Conservation (phyloP, 441 rosid genomes). For the Erysimum pusillum region DNA sequence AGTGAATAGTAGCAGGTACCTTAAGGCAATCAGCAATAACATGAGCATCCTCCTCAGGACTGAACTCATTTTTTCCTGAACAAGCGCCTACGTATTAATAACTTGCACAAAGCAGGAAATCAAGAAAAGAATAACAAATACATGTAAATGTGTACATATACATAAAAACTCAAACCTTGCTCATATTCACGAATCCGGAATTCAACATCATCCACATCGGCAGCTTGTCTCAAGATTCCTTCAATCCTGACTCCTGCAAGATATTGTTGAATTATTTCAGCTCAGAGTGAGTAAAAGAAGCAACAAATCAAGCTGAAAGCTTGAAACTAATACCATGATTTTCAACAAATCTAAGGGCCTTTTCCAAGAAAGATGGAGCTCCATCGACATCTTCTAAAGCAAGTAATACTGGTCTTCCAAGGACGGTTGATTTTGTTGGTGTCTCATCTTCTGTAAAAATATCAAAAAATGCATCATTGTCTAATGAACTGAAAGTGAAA, state of each 20-base stretch:
- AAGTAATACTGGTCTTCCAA: constrained; percentile 89
- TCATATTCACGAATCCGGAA: constrained; percentile 90
- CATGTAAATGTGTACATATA: neutral
- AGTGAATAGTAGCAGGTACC: constrained; percentile 52
- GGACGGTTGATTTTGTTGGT: constrained; percentile 63
- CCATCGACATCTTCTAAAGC: constrained; percentile 99
- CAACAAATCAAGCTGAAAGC: constrained; percentile 33
- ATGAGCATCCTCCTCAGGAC: constrained; percentile 86
- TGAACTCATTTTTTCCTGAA: constrained; percentile 85
- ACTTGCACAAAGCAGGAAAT: constrained; percentile 5
- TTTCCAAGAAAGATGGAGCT: constrained; percentile 97
- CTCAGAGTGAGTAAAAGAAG: constrained; percentile 30
- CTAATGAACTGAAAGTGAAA: constrained; percentile 30
- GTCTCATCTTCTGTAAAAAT: constrained; percentile 66
- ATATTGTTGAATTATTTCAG: constrained; percentile 22
- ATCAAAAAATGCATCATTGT: constrained; percentile 42
- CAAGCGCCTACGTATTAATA: constrained; percentile 36
- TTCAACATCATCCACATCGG: constrained; percentile 97
- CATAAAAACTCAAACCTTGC: constrained; percentile 67
- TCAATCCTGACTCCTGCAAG: constrained; percentile 82
- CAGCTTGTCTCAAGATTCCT: constrained; percentile 99
- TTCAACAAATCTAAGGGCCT: constrained; percentile 93
- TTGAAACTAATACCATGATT: constrained; percentile 65
- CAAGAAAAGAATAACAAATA: neutral
- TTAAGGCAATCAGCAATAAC: constrained; percentile 95